Conservation (phyloP, 2,329 filamentous ascomycete genomes). For the Colletotrichum melonis region DNA sequence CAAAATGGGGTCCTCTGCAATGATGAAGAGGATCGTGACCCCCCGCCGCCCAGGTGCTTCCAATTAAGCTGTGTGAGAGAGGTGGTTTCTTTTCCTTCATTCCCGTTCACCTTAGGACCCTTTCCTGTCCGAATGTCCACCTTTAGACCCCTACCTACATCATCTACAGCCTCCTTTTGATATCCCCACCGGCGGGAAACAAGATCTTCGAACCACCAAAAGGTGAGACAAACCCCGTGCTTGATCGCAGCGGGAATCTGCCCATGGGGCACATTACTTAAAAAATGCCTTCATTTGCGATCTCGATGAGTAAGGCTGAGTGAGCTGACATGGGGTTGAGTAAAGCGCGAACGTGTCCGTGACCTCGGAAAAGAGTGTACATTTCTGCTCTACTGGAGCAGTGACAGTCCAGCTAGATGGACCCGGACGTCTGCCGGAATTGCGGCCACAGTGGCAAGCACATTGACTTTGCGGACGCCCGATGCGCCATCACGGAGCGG, state of each 20-base stretch:
- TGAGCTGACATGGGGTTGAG: slow-evolving; percentile 3
- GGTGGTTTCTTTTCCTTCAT: slow-evolving; percentile 12
- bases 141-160: slow-evolving; percentile 24
- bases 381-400: neutral
- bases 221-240: slow-evolving; percentile 13
- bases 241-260: neutral
- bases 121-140: slow-evolving; percentile 1
- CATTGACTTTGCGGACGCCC: slow-evolving; percentile 25
- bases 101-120: slow-evolving; percentile 5
- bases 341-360: neutral
- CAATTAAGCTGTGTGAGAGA: slow-evolving; percentile 1
- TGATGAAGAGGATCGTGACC: slow-evolving; percentile 25
- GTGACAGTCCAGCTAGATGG: slow-evolving; percentile 5
- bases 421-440: slow-evolving; percentile 31
- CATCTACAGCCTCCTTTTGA: slow-evolving; percentile 14
- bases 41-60: slow-evolving; percentile 2
- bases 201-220: slow-evolving; percentile 4
- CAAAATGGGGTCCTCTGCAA: neutral
- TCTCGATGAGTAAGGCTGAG: neutral
- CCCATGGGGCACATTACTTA: neutral
- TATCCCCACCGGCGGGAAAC: slow-evolving; percentile 2
- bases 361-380: neutral
- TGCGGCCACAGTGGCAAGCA: slow-evolving; percentile 33
- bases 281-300: neutral
- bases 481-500: slow-evolving; percentile 33